Evolutionary conservation across 805 yeast species (phyloP), one percentile per base, ranked within the genome.

Genomic region (Wickerhamiella allomyrinae): DNA sequence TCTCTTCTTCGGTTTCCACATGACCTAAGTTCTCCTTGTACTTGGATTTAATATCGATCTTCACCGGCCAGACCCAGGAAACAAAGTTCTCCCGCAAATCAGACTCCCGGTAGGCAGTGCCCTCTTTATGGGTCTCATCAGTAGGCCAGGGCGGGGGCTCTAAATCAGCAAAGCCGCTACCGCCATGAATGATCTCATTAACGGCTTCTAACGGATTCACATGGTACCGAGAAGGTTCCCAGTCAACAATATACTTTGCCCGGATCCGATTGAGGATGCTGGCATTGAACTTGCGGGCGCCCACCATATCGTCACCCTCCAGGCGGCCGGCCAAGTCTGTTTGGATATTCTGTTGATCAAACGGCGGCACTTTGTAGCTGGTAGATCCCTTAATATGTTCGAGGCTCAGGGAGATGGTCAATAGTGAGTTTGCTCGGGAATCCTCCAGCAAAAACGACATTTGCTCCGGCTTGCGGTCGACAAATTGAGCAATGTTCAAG

Each of bases 401-500:
- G 50, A 81, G 58, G 5, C 66, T 64, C n/a, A 82, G 62, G 1
- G 77, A 68, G 34, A 84, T 46, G 46, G 41, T 37, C 13, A 55
- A 39, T 40, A 56, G 20, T 2, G 93, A 78, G 57, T 89, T 89
- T 15, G 89, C 75, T 49, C 84, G 83, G 1, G 94, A 79, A 21
- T 83, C 71, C 52, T 78, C 78, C 29, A 89, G 64, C 35, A 89
- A 61, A 51, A 80, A 85, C 47, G 48, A 41, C 34, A 44, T 82
- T 67, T 47, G 79, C 68, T 2, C 77, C 66, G 3, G 69, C 59
- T 3, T 73, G 67, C 41, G 69, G 68, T 24, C 67, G 65, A 79
- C 70, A 57, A 78, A 84, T 51, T 85, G 93, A 0, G 89, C 62
- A 34, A 87, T 56, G 53, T 86, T 80, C 25, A 89, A 61, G 34